These are phyloP conservation scores for Venturia oleaginea DNA, from an alignment of 2,329 filamentous ascomycete species.

Conservation along the genomic window DNA sequence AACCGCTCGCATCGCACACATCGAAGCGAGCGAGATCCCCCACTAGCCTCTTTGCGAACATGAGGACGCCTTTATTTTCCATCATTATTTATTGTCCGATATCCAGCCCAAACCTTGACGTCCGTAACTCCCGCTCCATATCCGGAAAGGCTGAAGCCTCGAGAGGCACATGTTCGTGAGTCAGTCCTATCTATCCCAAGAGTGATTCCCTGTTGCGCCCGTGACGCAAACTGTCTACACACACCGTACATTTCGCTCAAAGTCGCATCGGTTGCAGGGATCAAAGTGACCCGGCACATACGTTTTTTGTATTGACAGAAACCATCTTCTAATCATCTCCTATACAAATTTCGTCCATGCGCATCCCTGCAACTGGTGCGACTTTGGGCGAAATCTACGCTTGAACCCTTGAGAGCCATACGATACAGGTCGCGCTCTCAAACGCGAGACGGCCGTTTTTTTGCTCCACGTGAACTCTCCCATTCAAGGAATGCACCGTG, in stretches of 20 bases:
- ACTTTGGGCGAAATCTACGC: too few relatives aligned
- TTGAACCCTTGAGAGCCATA: not conserved
- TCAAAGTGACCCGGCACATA: too few relatives aligned
- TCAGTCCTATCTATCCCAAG: not conserved
- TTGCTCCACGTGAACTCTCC: not conserved
- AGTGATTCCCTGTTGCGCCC: not conserved
- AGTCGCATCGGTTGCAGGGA: too few relatives aligned
- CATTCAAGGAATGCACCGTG: not conserved
- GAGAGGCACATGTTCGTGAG: not conserved
- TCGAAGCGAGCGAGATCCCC: not conserved
- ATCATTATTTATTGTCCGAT: not conserved
- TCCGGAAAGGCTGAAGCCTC: not conserved
- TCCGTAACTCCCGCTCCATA: conserved; percentile 1
- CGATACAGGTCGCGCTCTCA: not conserved
- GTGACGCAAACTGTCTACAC: not conserved
- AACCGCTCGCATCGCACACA: not conserved
- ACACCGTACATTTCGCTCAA: too few relatives aligned
- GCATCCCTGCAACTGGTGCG: too few relatives aligned
- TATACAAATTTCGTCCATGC: too few relatives aligned
- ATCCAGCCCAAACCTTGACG: not conserved
- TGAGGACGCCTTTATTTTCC: not conserved
- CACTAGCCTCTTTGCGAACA: not conserved
- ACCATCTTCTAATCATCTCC: too few relatives aligned
- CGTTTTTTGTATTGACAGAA: too few relatives aligned
- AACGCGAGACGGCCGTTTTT: not conserved